Percentiles rank a stretch among this genome's conserved stretches.
Conservation (phyloP, 2,329 filamentous ascomycete species). For the Aspergillus sp. region DNA sequence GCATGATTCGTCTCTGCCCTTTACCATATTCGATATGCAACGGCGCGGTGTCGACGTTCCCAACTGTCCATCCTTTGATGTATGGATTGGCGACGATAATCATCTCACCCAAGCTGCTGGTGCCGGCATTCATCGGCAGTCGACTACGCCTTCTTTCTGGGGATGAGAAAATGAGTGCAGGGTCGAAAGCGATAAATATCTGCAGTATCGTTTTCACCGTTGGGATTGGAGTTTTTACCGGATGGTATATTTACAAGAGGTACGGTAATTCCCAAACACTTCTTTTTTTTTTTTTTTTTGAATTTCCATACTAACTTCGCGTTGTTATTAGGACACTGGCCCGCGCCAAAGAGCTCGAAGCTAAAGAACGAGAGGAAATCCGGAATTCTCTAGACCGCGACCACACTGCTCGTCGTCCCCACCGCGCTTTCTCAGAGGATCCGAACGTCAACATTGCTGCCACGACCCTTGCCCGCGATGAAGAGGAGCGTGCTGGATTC, state of each 20-base stretch:
- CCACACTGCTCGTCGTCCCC: slow-evolving; percentile 28
- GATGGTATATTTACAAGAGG: slow-evolving; percentile 74
- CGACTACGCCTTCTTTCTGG: slow-evolving; percentile 78
- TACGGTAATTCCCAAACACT: slow-evolving; percentile 15
- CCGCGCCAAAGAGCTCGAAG: slow-evolving; percentile 44
- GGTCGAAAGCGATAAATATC: slow-evolving; percentile 77
- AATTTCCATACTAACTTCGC: neutral
- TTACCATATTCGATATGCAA: slow-evolving; percentile 90
- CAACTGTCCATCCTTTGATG: slow-evolving; percentile 67
- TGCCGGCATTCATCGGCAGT: slow-evolving; percentile 87
- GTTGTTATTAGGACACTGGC: slow-evolving; percentile 37
- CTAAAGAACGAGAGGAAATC: slow-evolving; percentile 38
- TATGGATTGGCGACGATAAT: slow-evolving; percentile 79
- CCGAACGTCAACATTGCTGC: slow-evolving; percentile 35
- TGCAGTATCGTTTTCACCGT: slow-evolving; percentile 67
- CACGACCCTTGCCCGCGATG: slow-evolving; percentile 35
- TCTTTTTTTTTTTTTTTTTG: slow-evolving; percentile 1
- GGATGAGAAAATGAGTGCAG: slow-evolving; percentile 72
- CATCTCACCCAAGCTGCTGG: slow-evolving; percentile 76
- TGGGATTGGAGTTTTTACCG: slow-evolving; percentile 65
- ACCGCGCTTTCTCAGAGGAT: slow-evolving; percentile 32
- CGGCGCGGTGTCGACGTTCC: slow-evolving; percentile 88
- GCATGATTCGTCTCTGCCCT: slow-evolving; percentile 88
- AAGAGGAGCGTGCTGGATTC: slow-evolving; percentile 39
- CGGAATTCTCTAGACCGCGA: slow-evolving; percentile 29